Conservation (phyloP, 2,329 filamentous ascomycete genomes). For the Magnaporthiopsis poae region DNA sequence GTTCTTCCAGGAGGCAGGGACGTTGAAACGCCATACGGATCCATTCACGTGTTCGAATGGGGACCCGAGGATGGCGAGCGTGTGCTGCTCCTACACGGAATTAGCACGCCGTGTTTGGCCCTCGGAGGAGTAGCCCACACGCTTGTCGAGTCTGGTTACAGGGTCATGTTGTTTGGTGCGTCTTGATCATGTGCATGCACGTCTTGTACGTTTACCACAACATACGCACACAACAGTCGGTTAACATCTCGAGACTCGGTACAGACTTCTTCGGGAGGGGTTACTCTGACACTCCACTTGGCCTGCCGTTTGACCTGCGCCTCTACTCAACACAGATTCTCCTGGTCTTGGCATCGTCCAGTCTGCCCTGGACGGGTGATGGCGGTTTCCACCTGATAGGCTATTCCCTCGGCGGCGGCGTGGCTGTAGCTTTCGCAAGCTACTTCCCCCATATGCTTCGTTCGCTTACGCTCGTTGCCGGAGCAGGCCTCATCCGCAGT, state of each 20-base stretch:
- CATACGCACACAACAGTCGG: not conserved
- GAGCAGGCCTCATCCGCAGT: conserved; percentile 57
- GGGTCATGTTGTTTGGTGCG: conserved; percentile 68
- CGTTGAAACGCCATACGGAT: conserved; percentile 61
- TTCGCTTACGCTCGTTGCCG: conserved; percentile 56
- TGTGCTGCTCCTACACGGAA: conserved; percentile 69
- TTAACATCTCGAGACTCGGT: not conserved
- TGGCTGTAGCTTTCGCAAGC: conserved; percentile 59
- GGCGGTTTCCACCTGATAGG: conserved; percentile 61
- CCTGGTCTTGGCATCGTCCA: conserved; percentile 54
- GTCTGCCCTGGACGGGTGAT: conserved; percentile 43
- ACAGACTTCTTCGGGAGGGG: conserved; percentile 66
- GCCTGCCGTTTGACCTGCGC: conserved; percentile 49
- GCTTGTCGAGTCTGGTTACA: conserved; percentile 49
- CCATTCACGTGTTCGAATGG: conserved; percentile 68
- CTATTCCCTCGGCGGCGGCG: conserved; percentile 71
- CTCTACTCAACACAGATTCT: conserved; percentile 59
- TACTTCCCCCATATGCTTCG: conserved; percentile 57
- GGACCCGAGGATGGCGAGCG: conserved; percentile 62
- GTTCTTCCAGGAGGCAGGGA: conserved; percentile 60
- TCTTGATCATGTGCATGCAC: not conserved
- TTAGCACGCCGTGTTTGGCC: conserved; percentile 66
- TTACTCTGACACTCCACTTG: conserved; percentile 59
- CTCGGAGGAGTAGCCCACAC: conserved; percentile 56
- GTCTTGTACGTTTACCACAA: too few species aligned